These are phyloP conservation scores for Colletotrichum graminicola DNA, from an alignment of 2,329 filamentous ascomycete species.

Conservation along the genomic window DNA sequence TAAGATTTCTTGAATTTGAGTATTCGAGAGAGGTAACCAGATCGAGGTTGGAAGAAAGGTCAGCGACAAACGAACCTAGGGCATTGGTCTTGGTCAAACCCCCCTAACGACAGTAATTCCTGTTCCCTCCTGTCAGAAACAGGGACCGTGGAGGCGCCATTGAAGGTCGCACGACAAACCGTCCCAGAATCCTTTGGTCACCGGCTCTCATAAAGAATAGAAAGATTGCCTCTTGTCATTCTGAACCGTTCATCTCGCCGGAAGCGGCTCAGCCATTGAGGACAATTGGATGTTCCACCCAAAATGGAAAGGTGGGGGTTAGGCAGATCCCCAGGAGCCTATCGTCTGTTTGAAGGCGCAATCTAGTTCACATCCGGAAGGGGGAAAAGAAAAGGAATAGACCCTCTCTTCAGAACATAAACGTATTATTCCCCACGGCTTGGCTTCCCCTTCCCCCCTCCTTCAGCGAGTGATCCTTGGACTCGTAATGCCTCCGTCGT, in stretches of 20 bases:
- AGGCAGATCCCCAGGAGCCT: not conserved
- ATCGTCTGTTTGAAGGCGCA: not conserved
- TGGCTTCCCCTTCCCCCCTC: not conserved
- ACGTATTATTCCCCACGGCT: not conserved
- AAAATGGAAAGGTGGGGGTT: not conserved
- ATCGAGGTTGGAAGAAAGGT: not conserved
- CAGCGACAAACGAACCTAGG: not conserved
- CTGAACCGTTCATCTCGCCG: slow-evolving; percentile 9
- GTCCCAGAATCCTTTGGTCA: not conserved
- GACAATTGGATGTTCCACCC: not conserved
- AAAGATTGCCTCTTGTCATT: not conserved
- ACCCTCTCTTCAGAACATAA: not conserved
- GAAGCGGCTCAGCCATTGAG: slow-evolving; percentile 2
- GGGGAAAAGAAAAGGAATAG: not conserved
- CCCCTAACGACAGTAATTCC: not conserved
- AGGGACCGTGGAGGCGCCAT: slow-evolving; percentile 6
- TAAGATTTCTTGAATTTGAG: too few relatives aligned
- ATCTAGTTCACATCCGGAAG: not conserved
- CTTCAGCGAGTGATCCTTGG: not conserved
- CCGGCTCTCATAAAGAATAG: not conserved
- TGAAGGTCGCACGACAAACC: slow-evolving; percentile 8
- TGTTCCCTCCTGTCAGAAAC: not conserved
- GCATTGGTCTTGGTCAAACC: not conserved
- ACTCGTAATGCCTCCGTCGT: not conserved
- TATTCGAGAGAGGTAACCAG: not conserved